Base-by-base conservation (phyloP, 2,329 filamentous ascomycete species). In the Emergomyces pasteurianus region DNA sequence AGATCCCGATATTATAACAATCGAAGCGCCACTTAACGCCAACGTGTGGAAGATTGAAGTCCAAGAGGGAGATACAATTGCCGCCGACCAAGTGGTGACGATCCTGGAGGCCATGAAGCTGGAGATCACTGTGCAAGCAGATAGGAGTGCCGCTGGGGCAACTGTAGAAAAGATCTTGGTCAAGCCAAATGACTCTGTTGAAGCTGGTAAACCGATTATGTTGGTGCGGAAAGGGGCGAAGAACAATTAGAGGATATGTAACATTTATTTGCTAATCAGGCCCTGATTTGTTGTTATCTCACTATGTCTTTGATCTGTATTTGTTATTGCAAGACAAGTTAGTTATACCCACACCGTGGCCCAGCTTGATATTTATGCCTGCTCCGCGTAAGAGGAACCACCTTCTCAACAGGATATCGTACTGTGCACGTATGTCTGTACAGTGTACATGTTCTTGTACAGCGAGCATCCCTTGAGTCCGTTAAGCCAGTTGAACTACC, bases 41-140 rank as follows among this genome's bases (percentile, higher is more conserved):
- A 83, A 80, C 60, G 76, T 83, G 0, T 83, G 80, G 80, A 83
- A 83, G 62, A 71, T 83, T 1, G 67, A 76, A 7, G 73, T 78
- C 3, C 66, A 75, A 16, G 71, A 75, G 34, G 78, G 79, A 0
- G 72, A 80, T 14, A 59, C 65, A 1, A 50, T 83, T 2, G 70
- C 74, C 14, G 70, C 74, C 12, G 76, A 76, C 8, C 74, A 81
- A 28, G 67, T 75, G 0, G 73, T 79, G 0, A 70, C 75, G 1
- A 77, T 83, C 2, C 70, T 83, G 2, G 81, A 83, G 61, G 80
- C 81, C 0, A 83, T 83, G 81, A 83, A 83, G 67, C 77, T 83
- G 72, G 81, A 83, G 64, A 80, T 83, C 61, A 73, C 74, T 16
- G 74, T 80, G 23, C 70, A 71, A 34, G 65, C 69, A 1, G 70